Conservation (phyloP, 2,329 filamentous ascomycete genomes). For the Phialophora tarda region DNA sequence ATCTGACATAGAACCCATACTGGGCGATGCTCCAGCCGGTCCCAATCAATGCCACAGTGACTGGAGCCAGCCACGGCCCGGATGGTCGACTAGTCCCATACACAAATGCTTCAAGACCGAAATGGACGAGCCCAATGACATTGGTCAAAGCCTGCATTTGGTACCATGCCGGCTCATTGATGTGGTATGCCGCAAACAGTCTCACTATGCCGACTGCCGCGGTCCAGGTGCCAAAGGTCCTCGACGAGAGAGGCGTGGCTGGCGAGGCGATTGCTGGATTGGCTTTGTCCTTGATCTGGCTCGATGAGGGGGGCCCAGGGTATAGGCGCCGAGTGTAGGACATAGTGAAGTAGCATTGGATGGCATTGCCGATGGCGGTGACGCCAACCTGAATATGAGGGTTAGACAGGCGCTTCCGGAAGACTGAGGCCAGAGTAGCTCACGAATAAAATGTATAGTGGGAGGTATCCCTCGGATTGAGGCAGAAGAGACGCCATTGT, state of each 20-base stretch:
- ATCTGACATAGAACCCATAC: slow-evolving; percentile 69
- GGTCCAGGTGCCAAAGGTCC: slow-evolving; percentile 89
- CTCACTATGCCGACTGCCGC: slow-evolving; percentile 77
- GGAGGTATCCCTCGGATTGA: slow-evolving; percentile 36
- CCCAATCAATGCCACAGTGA: slow-evolving; percentile 61
- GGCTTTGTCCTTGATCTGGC: slow-evolving; percentile 14
- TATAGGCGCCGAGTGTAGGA: slow-evolving; percentile 88
- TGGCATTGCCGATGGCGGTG: slow-evolving; percentile 80
- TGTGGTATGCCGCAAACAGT: slow-evolving; percentile 82
- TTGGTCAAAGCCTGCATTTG: slow-evolving; percentile 83
- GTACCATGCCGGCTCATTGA: slow-evolving; percentile 74
- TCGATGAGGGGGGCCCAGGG: slow-evolving; percentile 37
- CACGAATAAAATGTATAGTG: slow-evolving; percentile 38
- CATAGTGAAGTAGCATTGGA: slow-evolving; percentile 82
- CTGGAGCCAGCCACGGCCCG: slow-evolving; percentile 63
- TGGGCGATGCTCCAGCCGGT: slow-evolving; percentile 69
- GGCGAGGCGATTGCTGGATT: slow-evolving; percentile 45
- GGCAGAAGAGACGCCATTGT: slow-evolving; percentile 31
- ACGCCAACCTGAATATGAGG: slow-evolving; percentile 69
- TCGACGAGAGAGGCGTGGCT: slow-evolving; percentile 75
- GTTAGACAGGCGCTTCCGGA: slow-evolving; percentile 58
- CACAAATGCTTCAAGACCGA: slow-evolving; percentile 77
- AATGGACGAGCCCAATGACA: slow-evolving; percentile 76
- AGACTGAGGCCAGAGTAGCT: slow-evolving; percentile 40
- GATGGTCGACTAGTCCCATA: slow-evolving; percentile 76